Base-by-base conservation (phyloP, 192 early-diverging fungal species). In the Phycomyces nitens region DNA sequence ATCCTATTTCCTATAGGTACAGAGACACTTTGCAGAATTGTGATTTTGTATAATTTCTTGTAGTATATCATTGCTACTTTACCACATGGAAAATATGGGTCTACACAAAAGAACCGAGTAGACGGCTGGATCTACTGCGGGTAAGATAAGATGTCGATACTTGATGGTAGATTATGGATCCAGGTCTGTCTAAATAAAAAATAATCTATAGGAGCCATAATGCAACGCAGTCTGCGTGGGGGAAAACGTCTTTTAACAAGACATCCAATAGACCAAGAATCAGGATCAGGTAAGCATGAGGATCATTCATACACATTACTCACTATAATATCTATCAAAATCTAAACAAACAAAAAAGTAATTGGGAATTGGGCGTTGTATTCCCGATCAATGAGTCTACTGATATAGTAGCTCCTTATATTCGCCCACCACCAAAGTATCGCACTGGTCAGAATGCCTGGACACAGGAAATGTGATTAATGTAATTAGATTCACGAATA, bases 331-430 rank as follows among this genome's bases (percentile, higher is more conserved):
- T n/a, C n/a, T n/a, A n/a, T n/a, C n/a, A n/a, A n/a, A n/a, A 7
- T 26, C 7, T 34, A 34, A 34, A 2, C 29, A 34, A 34, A 34
- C 29, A 34, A 34, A 34, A 34, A 34, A 73, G 64, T 53, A 76
- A 76, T 57, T 76, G 74, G 74, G 74, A 76, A 55, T 41, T 76
- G 11, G 74, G 74, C 7, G 74, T 76, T 7, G 69, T 76, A 16
- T 18, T 71, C 4, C 74, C 74, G 7, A 43, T 71, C 8, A n/a
- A 23, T 24, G 58, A 63, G 12, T 20, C 60, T 10, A 56, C 49
- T n/a, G 62, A 58, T 16, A 59, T 66, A 11, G 65, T 65, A 22
- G 56, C 66, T 14, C 71, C 71, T 24, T 73, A 55, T 50, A 15
- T 62, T 18, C 47, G 71, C 10, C 71, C 71, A 7, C 55, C 65